Percentiles rank a stretch among this genome's conserved stretches.
These are phyloP conservation scores for Vitis hybrid DNA, from an alignment of 177 flowering plant species.

Conservation along the genomic window DNA sequence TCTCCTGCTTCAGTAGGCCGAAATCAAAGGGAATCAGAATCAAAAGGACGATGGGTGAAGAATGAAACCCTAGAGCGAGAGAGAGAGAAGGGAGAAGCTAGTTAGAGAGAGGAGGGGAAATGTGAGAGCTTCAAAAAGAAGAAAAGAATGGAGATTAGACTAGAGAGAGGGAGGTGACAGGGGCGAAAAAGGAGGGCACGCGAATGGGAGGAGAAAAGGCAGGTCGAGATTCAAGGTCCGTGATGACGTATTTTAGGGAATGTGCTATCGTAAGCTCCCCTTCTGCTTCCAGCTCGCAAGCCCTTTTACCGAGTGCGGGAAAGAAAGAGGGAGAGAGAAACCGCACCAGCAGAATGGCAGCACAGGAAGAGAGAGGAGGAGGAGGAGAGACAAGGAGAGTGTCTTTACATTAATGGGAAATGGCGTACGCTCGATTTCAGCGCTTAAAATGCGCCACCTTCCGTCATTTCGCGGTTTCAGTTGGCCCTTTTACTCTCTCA, in stretches of 20 bases:
- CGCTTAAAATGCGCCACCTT: conserved; percentile 24
- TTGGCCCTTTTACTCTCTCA: background rate
- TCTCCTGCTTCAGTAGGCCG: conserved; percentile 9
- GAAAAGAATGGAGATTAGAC: background rate
- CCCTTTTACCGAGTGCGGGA: background rate
- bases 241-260: conserved; percentile 36
- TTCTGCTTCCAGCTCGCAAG: background rate
- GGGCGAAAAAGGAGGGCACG: conserved; percentile 44
- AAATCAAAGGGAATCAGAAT: background rate
- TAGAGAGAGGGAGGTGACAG: conserved; percentile 32
- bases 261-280: conserved; percentile 15
- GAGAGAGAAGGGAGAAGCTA: background rate
- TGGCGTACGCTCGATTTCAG: conserved; percentile 24
- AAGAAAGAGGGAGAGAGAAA: background rate
- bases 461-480: conserved; percentile 14
- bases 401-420: background rate
- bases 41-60: background rate
- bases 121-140: background rate
- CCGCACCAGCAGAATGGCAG: background rate
- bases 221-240: conserved; percentile 10
- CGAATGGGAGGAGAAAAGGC: conserved; percentile 16
- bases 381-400: background rate
- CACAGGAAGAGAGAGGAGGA: background rate
- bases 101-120: background rate
- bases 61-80: conserved; percentile 1